phyloP scores from a whole-genome alignment of 2,329 filamentous ascomycete genomes.

The Tolypocladium cylindrosporum region DNA sequence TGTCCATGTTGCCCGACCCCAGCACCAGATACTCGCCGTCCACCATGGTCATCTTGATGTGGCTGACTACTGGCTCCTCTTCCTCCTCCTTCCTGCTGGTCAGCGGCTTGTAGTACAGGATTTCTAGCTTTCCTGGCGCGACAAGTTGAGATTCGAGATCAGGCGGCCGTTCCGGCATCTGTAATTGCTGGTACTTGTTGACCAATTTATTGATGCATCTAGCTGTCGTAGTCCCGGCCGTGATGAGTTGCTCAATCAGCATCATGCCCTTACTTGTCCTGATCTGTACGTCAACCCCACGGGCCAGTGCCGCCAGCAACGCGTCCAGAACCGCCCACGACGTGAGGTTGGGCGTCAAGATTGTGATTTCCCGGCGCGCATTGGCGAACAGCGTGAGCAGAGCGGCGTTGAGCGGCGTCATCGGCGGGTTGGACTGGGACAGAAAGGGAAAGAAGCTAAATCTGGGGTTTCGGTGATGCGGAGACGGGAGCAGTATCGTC shows the following conservation, averaged over 20 bases:
- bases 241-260: slow-evolving; percentile 72
- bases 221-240: slow-evolving; percentile 63
- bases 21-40: slow-evolving; percentile 59
- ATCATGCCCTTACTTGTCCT: slow-evolving; percentile 62
- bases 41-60: slow-evolving; percentile 68
- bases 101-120: slow-evolving; percentile 47
- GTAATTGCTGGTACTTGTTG: slow-evolving; percentile 35
- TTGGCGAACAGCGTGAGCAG: slow-evolving; percentile 49
- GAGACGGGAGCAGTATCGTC: slow-evolving; percentile 62
- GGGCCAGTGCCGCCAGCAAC: slow-evolving; percentile 48
- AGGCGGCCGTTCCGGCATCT: slow-evolving; percentile 7
- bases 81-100: slow-evolving; percentile 15
- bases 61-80: slow-evolving; percentile 60
- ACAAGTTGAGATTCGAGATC: slow-evolving; percentile 32
- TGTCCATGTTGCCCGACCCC: slow-evolving; percentile 76
- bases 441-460: slow-evolving; percentile 51
- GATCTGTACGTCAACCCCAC: slow-evolving; percentile 59
- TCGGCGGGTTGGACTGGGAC: slow-evolving; percentile 37
- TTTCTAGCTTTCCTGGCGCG: slow-evolving; percentile 38
- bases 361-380: slow-evolving; percentile 49
- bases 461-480: slow-evolving; percentile 59
- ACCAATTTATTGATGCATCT: slow-evolving; percentile 52
- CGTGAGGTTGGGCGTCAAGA: slow-evolving; percentile 74
- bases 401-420: slow-evolving; percentile 58
- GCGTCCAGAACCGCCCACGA: slow-evolving; percentile 52